Evolutionary conservation across 1,284 basidiomycete species (phyloP), one percentile per base, ranked within the genome.

Genomic region (Peniophora sp.): DNA sequence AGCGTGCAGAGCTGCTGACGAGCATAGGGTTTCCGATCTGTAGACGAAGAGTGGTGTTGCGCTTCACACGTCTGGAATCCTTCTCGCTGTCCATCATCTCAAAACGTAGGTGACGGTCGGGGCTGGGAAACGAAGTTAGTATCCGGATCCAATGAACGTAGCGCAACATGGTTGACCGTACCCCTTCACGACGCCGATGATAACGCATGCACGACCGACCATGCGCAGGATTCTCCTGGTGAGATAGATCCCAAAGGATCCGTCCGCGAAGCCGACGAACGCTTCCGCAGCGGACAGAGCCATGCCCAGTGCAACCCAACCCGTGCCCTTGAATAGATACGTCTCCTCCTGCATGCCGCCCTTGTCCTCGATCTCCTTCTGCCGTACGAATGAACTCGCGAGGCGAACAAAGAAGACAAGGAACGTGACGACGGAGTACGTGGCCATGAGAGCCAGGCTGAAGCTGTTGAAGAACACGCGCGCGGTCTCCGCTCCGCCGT

Each of bases 131-230:
- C 3, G 5, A 48, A 43, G 43, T n/a, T 3, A 42, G 22, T 24
- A 50, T 41, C 52, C 15, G 49, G 24, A 17, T 46, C 14, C 18
- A 1, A 32, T 9, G 43, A 36, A 41, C 17, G 17, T 48, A 44
- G 41, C 10, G 24, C 23, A 18, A 39, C 24, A 24, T 50, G 39
- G 24, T 43, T 43, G 23, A 15, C 66, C 79, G 52, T 55, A 86
- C 84, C 85, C 85, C 67, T 82, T 81, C 32, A 79, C 64, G 17
- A 82, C 58, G 20, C 85, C 85, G 50, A 82, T 72, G 52, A 78
- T 73, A 11, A 89, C 59, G 55, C 67, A 73, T 0, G 68, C 73
- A 36, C 84, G 71, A 2, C 73, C 70, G 12, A 81, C 47, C 50
- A 83, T 64, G 41, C 83, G 71, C 36, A 89, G 56, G 32, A 82